Conservation (phyloP, 179 eudicot genomes). For the Silene noctiflora region DNA sequence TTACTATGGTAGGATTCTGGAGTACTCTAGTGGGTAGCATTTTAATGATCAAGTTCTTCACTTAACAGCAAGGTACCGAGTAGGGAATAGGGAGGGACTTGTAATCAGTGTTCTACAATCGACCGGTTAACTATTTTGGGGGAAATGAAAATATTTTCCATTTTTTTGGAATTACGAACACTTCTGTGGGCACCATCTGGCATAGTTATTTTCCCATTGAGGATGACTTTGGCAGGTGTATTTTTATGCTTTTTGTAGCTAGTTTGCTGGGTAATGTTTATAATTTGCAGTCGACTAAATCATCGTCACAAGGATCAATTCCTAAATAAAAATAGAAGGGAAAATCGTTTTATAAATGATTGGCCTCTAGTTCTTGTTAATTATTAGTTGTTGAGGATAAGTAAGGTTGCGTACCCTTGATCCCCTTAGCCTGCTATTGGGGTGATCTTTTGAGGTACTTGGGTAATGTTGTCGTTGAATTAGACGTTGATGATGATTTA, state of each 20-base stretch:
- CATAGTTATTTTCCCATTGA: constrained; percentile 33
- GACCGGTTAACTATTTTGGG: no score
- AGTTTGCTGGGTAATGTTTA: not conserved
- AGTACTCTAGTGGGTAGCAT: not conserved
- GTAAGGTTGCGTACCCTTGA: no score
- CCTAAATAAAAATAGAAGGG: no score
- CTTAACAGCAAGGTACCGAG: not conserved
- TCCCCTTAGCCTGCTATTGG: no score
- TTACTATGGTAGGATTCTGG: not conserved
- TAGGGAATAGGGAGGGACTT: not conserved
- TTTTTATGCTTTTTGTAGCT: not conserved
- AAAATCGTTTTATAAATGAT: not conserved
- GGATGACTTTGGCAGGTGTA: constrained; percentile 54
- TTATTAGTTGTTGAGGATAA: not conserved
- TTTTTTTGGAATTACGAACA: not conserved
- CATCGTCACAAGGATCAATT: not conserved
- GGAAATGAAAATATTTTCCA: not conserved
- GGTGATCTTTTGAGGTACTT: not conserved
- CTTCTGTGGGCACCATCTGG: not conserved
- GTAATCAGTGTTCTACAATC: not conserved
- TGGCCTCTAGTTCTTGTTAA: not conserved
- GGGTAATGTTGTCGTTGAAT: not conserved
- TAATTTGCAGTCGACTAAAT: constrained; percentile 5
- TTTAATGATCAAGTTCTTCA: not conserved
- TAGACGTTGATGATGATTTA: not conserved